Percentiles rank a stretch among this genome's conserved stretches.
These are phyloP conservation scores for Grammothele lineata DNA, from an alignment of 768 basidiomycete species.

Conservation along the genomic window DNA sequence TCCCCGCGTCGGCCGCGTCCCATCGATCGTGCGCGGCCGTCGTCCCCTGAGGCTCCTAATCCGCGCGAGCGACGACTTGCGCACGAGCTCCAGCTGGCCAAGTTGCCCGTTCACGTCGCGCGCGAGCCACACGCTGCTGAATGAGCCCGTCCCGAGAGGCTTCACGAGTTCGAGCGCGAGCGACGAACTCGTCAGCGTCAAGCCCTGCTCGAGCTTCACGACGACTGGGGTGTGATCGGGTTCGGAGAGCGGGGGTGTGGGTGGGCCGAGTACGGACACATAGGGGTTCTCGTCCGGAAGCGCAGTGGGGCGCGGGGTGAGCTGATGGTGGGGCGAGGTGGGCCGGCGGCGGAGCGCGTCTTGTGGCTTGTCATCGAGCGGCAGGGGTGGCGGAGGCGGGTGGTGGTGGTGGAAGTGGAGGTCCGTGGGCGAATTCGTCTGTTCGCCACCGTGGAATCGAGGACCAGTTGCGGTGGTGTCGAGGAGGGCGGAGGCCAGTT, in stretches of 20 bases:
- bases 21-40: conserved; percentile 10
- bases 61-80: conserved; percentile 21
- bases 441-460: conserved; percentile 5
- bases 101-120: conserved; percentile 26
- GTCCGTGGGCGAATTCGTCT: conserved; percentile 8
- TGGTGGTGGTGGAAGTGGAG: not conserved
- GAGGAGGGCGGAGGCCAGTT: too few species aligned
- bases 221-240: conserved; percentile 1
- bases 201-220: conserved; percentile 6
- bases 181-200: conserved; percentile 11
- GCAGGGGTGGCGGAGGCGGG: not conserved
- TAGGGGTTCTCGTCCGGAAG: conserved; percentile 4
- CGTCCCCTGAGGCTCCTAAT: conserved; percentile 20
- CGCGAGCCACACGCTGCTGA: conserved; percentile 75
- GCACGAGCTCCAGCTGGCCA: conserved; percentile 23
- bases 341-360: not conserved
- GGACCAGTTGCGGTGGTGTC: too few species aligned
- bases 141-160: conserved; percentile 66
- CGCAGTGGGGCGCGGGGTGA: conserved; percentile 6
- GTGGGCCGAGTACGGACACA: conserved; percentile 6
- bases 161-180: conserved; percentile 43
- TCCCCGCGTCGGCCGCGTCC: conserved; percentile 13
- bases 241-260: conserved; percentile 12
- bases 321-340: not conserved
- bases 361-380: conserved; percentile 3